Evolutionary conservation across 495 filamentous ascomycete genomes (phyloP).

Genomic region (Penicillium samsonianum): DNA sequence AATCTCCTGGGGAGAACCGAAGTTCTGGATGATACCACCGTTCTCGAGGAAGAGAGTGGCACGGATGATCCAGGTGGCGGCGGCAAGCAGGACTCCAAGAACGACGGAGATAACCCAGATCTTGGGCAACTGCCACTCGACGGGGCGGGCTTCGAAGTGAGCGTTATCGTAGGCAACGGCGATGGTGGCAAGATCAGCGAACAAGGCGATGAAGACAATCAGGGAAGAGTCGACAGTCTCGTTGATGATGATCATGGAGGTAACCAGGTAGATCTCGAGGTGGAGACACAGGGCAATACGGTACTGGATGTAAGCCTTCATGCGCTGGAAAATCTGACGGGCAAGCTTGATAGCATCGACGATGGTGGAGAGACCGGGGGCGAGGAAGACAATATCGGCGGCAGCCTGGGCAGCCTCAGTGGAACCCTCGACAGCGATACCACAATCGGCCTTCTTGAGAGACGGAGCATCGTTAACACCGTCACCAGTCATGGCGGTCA

Average conservation of each 20-base stretch:
- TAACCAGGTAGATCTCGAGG: conserved; percentile 76
- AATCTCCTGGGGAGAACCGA: conserved; percentile 68
- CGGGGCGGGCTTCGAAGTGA: conserved; percentile 68
- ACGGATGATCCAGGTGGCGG: conserved; percentile 70
- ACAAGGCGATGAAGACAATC: conserved; percentile 75
- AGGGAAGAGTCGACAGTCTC: conserved; percentile 67
- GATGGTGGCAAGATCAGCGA: conserved; percentile 76
- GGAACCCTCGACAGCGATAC: conserved; percentile 78
- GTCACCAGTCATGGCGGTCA: conserved; percentile 76
- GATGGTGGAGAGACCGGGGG: conserved; percentile 73
- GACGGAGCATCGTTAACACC: conserved; percentile 75
- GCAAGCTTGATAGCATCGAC: conserved; percentile 78
- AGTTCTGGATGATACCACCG: conserved; percentile 75
- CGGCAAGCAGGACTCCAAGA: conserved; percentile 64
- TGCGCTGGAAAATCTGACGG: conserved; percentile 79
- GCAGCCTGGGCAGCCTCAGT: conserved; percentile 76
- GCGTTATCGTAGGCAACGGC: conserved; percentile 78
- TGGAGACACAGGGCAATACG: conserved; percentile 77
- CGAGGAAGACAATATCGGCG: conserved; percentile 79
- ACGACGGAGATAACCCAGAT: conserved; percentile 75
- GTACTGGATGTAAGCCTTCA: conserved; percentile 82
- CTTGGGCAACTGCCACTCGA: conserved; percentile 77
- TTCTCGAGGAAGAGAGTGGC: conserved; percentile 63
- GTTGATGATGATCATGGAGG: conserved; percentile 75
- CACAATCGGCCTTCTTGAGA: conserved; percentile 72